Evolutionary conservation across 2,329 filamentous ascomycete species (phyloP).

Genomic region (Fonsecaea pedrosoi): DNA sequence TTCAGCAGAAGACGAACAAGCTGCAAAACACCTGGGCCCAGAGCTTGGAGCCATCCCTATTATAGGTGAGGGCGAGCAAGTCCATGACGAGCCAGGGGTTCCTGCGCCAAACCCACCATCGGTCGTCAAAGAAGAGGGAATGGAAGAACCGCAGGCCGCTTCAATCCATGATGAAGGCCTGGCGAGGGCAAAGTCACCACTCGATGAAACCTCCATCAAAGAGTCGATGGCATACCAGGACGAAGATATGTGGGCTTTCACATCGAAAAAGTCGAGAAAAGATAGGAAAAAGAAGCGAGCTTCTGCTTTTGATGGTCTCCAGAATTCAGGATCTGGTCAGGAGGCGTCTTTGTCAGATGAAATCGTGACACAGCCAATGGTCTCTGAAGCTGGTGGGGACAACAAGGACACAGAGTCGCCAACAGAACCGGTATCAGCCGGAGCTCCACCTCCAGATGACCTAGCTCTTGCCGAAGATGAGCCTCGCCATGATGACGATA

Average conservation of each 20-base stretch:
- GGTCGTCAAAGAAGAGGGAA: neutral
- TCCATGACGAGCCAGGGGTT: neutral
- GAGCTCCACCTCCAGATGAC: neutral
- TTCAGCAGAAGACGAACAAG: neutral
- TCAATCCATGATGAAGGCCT: neutral
- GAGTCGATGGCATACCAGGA: slow-evolving; percentile 8
- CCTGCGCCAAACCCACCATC: neutral
- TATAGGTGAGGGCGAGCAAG: neutral
- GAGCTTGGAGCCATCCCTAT: neutral
- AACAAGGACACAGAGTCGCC: neutral
- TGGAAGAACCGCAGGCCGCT: neutral
- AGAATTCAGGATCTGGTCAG: slow-evolving; percentile 3
- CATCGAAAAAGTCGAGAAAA: slow-evolving; percentile 28
- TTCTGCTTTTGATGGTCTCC: slow-evolving; percentile 15
- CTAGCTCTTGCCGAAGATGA: neutral
- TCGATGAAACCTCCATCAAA: neutral
- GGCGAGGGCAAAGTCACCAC: neutral
- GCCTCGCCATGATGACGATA: slow-evolving; percentile 23
- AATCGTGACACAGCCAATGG: neutral
- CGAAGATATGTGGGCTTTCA: slow-evolving; percentile 17
- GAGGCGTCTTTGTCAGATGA: neutral
- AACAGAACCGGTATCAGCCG: neutral
- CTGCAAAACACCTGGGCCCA: neutral
- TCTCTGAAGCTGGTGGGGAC: neutral
- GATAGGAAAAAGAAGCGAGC: slow-evolving; percentile 38